Base-by-base conservation (phyloP, 1,139 yeast species). In the Pichia sp. region DNA sequence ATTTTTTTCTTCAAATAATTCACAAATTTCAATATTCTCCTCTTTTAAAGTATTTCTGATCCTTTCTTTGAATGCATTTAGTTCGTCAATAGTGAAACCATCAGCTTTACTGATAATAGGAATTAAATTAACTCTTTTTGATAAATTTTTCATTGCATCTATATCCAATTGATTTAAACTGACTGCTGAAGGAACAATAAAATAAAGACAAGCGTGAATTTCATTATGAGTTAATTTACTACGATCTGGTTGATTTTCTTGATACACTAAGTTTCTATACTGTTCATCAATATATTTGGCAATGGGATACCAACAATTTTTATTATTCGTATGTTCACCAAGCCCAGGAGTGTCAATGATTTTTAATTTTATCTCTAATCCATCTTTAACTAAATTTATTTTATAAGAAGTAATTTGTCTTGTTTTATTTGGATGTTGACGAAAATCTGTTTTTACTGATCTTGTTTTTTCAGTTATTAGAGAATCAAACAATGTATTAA, bases 271-370 rank as follows among this genome's bases (percentile, higher is more conserved):
- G 29, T 67, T 59, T 53, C 76, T 68, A 55, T 78, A 77, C 60
- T 82, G 85, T 55, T 75, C 80, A 64, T 89, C 90, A 61, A 92
- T 82, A 64, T 87, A 95, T 50, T 84, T 87, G 42, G 89, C 82
- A 57, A 92, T 85, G 46, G 97, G 96, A 62, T 80, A 80, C 97
- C 97, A 94, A 37, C 95, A 78, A 61, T 87, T 87, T 44, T 80
- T 72, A 67, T 89, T 92, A 68, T 92, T 87, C 61, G 90, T 80
- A 45, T 80, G 78, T 61, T 89, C 97, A 53, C 97, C 98, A 66
- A 87, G 92, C 1, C 97, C 97, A 27, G 96, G 96, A 20, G 97
- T 82, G 52, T 92, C 94, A 53, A 92, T 78, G 42, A 89, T 85
- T 45, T 85, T 86, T 56, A 92, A 75, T 51, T 79, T 82, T 61